Percentiles rank a stretch among this genome's conserved stretches.
phyloP scores from a whole-genome alignment of 1,284 basidiomycete species.

The Leccinum huronense region DNA sequence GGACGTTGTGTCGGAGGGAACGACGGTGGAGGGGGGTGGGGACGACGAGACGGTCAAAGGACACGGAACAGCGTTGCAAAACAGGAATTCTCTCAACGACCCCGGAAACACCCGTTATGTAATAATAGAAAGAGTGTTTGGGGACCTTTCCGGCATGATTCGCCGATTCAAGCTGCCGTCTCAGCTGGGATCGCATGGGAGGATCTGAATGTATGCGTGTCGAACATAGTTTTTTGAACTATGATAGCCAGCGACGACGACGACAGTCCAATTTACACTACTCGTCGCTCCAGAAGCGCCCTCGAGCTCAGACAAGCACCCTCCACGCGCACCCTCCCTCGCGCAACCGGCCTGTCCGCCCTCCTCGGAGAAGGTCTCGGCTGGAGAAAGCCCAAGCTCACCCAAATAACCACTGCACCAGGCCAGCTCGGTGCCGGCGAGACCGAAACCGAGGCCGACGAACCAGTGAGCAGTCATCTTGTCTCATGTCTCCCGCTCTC shows the following conservation, averaged over 20 bases:
- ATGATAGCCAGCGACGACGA: not conserved
- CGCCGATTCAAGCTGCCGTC: not conserved
- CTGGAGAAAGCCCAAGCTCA: conserved; percentile 28
- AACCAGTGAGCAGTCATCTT: conserved; percentile 52
- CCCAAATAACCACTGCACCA: conserved; percentile 59
- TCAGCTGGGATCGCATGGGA: not conserved
- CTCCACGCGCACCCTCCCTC: conserved; percentile 14
- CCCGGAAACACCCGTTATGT: conserved; percentile 25
- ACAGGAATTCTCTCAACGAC: conserved; percentile 38
- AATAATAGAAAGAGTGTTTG: not conserved
- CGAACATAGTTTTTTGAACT: no score
- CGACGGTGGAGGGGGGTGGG: not conserved
- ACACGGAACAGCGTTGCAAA: conserved; percentile 35
- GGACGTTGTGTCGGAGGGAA: conserved; percentile 14
- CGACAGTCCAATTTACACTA: conserved; percentile 17
- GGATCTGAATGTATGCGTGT: not conserved
- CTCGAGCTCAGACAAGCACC: conserved; percentile 20
- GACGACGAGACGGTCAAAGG: conserved; percentile 27
- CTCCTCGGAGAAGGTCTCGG: conserved; percentile 29
- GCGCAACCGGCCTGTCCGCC: conserved; percentile 21
- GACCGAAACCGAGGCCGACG: conserved; percentile 75
- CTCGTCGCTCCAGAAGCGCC: conserved; percentile 25
- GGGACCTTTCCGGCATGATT: not conserved
- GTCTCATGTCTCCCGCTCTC: conserved; percentile 1
- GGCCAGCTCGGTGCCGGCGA: conserved; percentile 64